Evolutionary conservation across 768 basidiomycete species (phyloP).

Genomic region (Phylloporus sp.): DNA sequence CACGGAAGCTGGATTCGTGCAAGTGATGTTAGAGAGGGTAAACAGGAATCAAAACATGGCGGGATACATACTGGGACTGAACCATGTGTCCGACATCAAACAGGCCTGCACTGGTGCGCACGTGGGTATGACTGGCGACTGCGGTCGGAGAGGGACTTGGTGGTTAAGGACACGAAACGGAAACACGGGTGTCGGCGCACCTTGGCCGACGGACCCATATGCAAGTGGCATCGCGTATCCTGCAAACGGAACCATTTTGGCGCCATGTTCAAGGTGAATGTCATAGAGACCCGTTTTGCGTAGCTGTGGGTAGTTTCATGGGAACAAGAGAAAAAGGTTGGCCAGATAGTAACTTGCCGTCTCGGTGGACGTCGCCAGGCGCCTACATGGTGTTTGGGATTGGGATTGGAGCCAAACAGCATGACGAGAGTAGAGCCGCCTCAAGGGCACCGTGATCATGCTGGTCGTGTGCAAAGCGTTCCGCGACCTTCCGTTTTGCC

Average conservation of each 20-base stretch:
- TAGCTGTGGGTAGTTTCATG: slow-evolving; percentile 32
- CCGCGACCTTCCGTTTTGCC: not conserved
- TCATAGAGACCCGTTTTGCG: slow-evolving; percentile 78
- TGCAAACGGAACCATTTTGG: slow-evolving; percentile 96
- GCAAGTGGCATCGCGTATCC: slow-evolving; percentile 92
- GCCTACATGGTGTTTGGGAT: slow-evolving; percentile 3
- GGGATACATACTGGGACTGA: slow-evolving; percentile 65
- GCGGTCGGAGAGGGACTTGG: slow-evolving; percentile 3
- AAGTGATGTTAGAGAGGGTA: not conserved
- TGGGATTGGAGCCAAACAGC: not conserved
- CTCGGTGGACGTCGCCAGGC: slow-evolving; percentile 19
- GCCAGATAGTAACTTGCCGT: slow-evolving; percentile 9
- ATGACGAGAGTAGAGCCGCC: slow-evolving; percentile 3
- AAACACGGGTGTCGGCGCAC: slow-evolving; percentile 34
- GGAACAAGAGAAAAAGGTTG: not conserved
- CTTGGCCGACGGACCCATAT: slow-evolving; percentile 80
- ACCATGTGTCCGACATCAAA: slow-evolving; percentile 99
- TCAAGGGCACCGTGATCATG: slow-evolving; percentile 6
- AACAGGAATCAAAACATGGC: not conserved
- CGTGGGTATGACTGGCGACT: slow-evolving; percentile 91
- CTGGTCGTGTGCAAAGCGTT: not conserved
- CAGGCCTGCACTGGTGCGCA: slow-evolving; percentile 75
- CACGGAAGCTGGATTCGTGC: slow-evolving; percentile 61
- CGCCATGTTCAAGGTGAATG: slow-evolving; percentile 78
- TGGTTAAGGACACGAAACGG: slow-evolving; percentile 12